A percentile compares a stretch with the other conserved stretches of the same genome.
phyloP scores from a whole-genome alignment of 2,329 filamentous ascomycete species.

The Fusarium nisikadoi region DNA sequence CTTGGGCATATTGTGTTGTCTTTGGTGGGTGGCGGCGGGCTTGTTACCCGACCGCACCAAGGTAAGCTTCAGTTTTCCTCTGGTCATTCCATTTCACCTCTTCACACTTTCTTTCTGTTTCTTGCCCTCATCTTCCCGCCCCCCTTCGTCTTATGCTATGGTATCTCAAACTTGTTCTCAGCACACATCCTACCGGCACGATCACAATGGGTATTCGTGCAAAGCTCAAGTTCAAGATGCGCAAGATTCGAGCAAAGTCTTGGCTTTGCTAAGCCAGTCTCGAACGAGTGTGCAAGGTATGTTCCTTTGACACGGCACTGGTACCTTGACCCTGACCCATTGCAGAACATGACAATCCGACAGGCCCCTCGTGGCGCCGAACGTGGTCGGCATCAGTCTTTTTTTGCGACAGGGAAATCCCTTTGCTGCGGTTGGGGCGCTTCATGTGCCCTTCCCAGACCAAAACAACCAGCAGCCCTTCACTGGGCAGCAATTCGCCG shows the following conservation, averaged over 20 bases:
- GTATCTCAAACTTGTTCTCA: background rate
- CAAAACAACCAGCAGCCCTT: constrained; percentile 44
- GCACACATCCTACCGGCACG: background rate
- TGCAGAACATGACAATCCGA: background rate
- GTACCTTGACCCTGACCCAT: background rate
- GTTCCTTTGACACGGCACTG: background rate
- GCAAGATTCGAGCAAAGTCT: background rate
- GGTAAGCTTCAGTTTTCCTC: background rate
- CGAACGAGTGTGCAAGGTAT: background rate
- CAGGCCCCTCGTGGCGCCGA: background rate
- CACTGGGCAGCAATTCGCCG: background rate
- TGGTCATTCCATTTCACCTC: background rate
- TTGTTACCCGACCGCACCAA: background rate
- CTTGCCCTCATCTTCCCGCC: background rate
- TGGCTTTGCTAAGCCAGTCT: background rate
- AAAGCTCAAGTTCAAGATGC: background rate
- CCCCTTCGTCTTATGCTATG: background rate
- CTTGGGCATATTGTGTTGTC: background rate
- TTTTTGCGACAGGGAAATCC: background rate
- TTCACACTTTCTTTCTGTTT: background rate
- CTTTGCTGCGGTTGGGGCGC: constrained; percentile 15
- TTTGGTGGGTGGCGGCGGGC: background rate
- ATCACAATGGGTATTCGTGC: background rate
- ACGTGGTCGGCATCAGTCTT: background rate
- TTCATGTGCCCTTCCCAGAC: background rate